Conservation (phyloP, 805 yeast species). For the Lipomyces spencermartinsiae region DNA sequence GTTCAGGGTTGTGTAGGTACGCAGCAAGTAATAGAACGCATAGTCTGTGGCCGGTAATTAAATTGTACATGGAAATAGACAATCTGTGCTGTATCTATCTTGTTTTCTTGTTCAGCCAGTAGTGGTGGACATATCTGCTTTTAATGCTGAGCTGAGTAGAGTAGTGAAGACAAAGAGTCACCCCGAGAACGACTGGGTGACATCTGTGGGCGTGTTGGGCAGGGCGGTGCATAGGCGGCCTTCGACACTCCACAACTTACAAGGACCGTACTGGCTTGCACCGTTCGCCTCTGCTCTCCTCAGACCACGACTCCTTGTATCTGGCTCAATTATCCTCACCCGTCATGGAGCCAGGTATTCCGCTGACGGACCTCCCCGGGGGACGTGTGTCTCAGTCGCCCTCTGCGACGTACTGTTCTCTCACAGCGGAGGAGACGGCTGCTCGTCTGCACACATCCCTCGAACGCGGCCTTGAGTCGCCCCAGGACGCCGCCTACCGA, state of each 20-base stretch:
- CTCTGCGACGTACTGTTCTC: conserved; percentile 67
- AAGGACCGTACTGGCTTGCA: not conserved
- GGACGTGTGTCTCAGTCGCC: conserved; percentile 50
- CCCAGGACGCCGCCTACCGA: conserved; percentile 74
- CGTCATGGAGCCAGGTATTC: conserved; percentile 12
- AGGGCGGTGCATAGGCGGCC: not conserved
- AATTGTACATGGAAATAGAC: no score
- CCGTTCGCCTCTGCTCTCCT: not conserved
- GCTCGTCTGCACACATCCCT: conserved; percentile 66
- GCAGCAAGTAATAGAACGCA: no score
- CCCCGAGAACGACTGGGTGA: no score
- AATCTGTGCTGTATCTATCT: no score
- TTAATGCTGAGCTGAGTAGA: no score
- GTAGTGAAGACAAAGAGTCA: no score
- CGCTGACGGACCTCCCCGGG: conserved; percentile 6
- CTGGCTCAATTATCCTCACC: not conserved
- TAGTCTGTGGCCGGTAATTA: no score
- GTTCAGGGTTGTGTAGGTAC: no score
- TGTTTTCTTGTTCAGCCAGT: no score
- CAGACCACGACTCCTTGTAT: not conserved
- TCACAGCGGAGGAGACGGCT: conserved; percentile 70
- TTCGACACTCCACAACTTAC: not conserved
- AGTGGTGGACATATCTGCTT: no score
- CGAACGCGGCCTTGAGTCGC: conserved; percentile 64
- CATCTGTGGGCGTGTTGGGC: no score